phyloP scores from a whole-genome alignment of 768 basidiomycete genomes.

The Mycena galopus region DNA sequence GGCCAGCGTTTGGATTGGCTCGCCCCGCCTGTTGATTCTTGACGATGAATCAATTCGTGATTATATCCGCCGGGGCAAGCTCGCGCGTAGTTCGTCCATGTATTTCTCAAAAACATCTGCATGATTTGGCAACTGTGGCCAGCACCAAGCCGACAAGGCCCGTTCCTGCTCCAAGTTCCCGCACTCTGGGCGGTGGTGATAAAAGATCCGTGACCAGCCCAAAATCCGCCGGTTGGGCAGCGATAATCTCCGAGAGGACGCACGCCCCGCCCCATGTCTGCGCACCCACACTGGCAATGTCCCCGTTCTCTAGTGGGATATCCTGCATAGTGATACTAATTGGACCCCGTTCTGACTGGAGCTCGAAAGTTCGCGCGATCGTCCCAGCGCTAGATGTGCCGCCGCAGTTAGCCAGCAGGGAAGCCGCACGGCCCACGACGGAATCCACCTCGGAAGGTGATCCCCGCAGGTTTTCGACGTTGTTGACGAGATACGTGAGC shows the following conservation, averaged over 20 bases:
- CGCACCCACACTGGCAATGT: conserved; percentile 79
- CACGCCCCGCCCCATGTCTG: conserved; percentile 94
- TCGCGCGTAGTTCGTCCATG: too few relatives aligned
- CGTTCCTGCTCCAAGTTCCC: conserved; percentile 90
- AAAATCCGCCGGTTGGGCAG: conserved; percentile 66
- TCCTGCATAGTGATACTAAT: conserved; percentile 69
- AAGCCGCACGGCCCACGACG: conserved; percentile 67
- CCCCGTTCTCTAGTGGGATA: conserved; percentile 76
- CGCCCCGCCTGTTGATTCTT: too few relatives aligned
- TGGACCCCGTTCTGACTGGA: conserved; percentile 15
- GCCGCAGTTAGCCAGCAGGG: conserved; percentile 73
- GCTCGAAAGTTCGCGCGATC: conserved; percentile 62
- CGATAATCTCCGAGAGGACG: conserved; percentile 82
- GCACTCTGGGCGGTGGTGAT: conserved; percentile 56
- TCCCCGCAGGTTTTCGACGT: conserved; percentile 39
- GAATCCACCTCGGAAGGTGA: conserved; percentile 44
- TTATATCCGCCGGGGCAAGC: too few relatives aligned
- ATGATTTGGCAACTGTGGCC: conserved; percentile 55
- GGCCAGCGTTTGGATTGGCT: too few relatives aligned
- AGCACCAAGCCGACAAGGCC: conserved; percentile 80
- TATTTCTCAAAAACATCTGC: too few relatives aligned
- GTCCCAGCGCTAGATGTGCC: conserved; percentile 74
- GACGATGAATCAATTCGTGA: too few relatives aligned
- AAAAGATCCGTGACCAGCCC: conserved; percentile 44
- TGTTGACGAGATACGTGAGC: conserved; percentile 75